phyloP scores from a whole-genome alignment of 2,329 filamentous ascomycete genomes.

The Passalora sequoiae region DNA sequence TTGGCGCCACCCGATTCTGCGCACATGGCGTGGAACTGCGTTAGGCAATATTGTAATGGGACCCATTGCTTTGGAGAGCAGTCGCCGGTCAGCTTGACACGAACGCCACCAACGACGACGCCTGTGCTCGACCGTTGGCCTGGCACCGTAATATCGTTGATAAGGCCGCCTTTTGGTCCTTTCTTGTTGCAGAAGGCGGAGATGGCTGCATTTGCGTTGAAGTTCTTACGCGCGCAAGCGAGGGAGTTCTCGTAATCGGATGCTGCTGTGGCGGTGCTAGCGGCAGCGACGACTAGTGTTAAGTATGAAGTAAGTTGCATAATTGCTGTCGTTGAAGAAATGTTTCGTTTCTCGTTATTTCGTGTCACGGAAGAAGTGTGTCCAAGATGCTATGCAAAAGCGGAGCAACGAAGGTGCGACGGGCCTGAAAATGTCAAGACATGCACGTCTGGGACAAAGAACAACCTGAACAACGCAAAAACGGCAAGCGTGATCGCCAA shows the following conservation, averaged over 20 bases:
- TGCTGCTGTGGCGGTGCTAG: constrained; percentile 6
- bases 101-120: constrained; percentile 8
- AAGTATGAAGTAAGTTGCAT: constrained; percentile 8
- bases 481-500: no score
- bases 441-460: not conserved
- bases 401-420: no score
- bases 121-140: constrained; percentile 14
- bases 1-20: constrained; percentile 6
- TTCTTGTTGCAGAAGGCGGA: constrained; percentile 20
- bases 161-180: not conserved
- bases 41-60: constrained; percentile 20
- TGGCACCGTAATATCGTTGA: constrained; percentile 20
- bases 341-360: no score
- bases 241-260: constrained; percentile 20
- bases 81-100: constrained; percentile 16
- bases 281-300: constrained; percentile 5
- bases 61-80: constrained; percentile 23
- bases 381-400: no score
- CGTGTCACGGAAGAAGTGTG: no score
- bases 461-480: not conserved
- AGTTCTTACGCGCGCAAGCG: constrained; percentile 21
- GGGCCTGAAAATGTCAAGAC: no score
- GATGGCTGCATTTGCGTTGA: constrained; percentile 21
- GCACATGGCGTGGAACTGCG: constrained; percentile 26
- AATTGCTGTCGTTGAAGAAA: not conserved